These are phyloP conservation scores for Paratinospora sagittata DNA, from an alignment of 164 flowering plant species.

Conservation along the genomic window DNA sequence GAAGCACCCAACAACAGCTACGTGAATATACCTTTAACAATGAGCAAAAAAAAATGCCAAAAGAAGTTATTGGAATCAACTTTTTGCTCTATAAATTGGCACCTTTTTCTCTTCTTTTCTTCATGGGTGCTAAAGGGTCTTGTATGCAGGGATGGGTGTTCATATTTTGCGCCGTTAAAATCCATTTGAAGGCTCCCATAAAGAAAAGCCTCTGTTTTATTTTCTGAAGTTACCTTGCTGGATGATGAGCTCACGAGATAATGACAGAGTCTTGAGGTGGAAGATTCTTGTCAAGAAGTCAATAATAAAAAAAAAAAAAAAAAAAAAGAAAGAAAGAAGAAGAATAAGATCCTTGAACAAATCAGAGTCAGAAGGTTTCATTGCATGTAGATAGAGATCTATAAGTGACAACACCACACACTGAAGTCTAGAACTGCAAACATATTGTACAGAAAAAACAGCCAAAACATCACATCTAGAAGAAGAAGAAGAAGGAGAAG, in stretches of 20 bases:
- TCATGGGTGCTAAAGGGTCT: too few relatives aligned
- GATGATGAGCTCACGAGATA: background rate
- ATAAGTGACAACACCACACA: background rate
- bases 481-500: background rate
- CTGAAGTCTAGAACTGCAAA: background rate
- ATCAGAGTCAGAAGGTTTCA: background rate
- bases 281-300: background rate
- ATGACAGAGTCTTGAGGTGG: background rate
- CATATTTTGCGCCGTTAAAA: too few relatives aligned
- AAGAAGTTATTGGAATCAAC: too few relatives aligned
- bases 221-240: background rate
- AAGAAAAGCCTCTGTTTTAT: background rate
- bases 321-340: background rate
- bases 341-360: background rate
- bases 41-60: too few relatives aligned
- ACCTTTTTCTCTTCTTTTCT: too few relatives aligned
- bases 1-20: too few relatives aligned
- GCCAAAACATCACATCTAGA: conserved; percentile 3
- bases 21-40: too few relatives aligned
- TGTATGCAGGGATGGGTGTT: too few relatives aligned
- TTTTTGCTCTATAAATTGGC: too few relatives aligned
- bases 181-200: too few relatives aligned
- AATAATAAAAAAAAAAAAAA: background rate
- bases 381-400: too few relatives aligned
- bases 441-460: conserved; percentile 3